Percentiles rank a stretch among this genome's conserved stretches.
Conservation (phyloP, 176 grass and related monocot genomes). For the Alloteropsis semialata region DNA sequence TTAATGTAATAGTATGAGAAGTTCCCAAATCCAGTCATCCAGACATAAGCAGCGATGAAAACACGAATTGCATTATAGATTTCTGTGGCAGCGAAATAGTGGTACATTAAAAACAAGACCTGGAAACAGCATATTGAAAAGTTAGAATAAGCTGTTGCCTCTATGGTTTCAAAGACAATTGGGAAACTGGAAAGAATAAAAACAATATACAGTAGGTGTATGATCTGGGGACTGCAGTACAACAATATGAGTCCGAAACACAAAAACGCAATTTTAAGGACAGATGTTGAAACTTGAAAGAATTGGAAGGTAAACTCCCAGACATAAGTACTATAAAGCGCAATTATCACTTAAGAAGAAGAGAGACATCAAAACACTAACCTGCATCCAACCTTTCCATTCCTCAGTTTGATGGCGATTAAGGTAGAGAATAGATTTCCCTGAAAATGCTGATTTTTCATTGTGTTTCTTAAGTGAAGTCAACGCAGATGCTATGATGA, state of each 20-base stretch:
- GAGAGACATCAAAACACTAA: constrained; percentile 25
- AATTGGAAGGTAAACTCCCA: background rate
- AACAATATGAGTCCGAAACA: background rate
- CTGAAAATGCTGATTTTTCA: constrained; percentile 72
- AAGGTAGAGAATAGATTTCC: constrained; percentile 69
- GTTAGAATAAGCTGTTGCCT: constrained; percentile 7
- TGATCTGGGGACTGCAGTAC: background rate
- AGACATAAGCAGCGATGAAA: constrained; percentile 79
- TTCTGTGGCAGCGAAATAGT: constrained; percentile 68
- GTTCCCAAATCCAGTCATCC: constrained; percentile 89
- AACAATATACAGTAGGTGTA: background rate
- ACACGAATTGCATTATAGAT: constrained; percentile 81
- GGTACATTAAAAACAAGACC: constrained; percentile 86
- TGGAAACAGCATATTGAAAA: constrained; percentile 28
- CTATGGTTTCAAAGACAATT: background rate
- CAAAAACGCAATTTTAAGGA: background rate
- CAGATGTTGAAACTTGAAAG: background rate
- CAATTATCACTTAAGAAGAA: background rate
- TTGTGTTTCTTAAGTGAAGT: constrained; percentile 78
- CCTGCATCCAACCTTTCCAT: constrained; percentile 94
- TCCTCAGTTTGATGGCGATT: constrained; percentile 83
- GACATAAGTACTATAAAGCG: background rate
- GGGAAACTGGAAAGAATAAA: background rate
- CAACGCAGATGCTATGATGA: constrained; percentile 58
- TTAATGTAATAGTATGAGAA: constrained; percentile 81